A percentile compares a stretch with the other conserved stretches of the same genome.
Conservation (phyloP, 2,329 filamentous ascomycete species). For the Geosmithia putterillii region DNA sequence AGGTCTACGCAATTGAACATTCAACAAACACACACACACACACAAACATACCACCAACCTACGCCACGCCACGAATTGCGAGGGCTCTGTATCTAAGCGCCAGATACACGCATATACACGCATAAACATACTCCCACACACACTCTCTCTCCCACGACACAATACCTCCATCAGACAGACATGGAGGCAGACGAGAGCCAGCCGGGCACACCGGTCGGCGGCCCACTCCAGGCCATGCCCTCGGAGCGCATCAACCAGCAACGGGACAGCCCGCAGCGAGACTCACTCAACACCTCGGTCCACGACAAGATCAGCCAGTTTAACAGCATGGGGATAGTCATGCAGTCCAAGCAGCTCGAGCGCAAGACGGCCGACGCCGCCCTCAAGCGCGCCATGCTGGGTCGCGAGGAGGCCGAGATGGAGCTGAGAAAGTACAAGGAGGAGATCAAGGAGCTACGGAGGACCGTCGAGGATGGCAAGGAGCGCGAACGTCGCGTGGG, state of each 20-base stretch:
- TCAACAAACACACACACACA: no score
- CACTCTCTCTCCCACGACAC: background rate
- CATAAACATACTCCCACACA: background rate
- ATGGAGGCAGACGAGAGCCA: constrained; percentile 35
- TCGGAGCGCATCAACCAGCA: constrained; percentile 48
- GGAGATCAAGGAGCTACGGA: constrained; percentile 41
- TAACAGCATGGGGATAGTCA: constrained; percentile 53
- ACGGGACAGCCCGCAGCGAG: constrained; percentile 24
- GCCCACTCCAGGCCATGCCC: constrained; percentile 47
- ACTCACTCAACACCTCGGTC: constrained; percentile 33
- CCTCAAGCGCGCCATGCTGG: constrained; percentile 53
- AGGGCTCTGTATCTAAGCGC: no score
- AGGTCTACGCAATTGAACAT: no score
- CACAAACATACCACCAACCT: no score
- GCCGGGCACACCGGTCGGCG: constrained; percentile 36
- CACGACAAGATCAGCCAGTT: constrained; percentile 61
- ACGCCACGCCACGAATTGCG: no score
- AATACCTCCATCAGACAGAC: no score
- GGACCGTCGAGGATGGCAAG: constrained; percentile 50
- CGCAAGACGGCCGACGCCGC: constrained; percentile 54
- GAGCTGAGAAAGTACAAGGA: constrained; percentile 53
- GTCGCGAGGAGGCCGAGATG: constrained; percentile 59
- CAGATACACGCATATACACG: background rate
- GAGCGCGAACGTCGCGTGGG: constrained; percentile 54
- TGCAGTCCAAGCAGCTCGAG: constrained; percentile 47